Percentiles rank a stretch among this genome's conserved stretches.
Evolutionary conservation across 1,284 basidiomycete genomes (phyloP).

Genomic region (Naganishia sp.): DNA sequence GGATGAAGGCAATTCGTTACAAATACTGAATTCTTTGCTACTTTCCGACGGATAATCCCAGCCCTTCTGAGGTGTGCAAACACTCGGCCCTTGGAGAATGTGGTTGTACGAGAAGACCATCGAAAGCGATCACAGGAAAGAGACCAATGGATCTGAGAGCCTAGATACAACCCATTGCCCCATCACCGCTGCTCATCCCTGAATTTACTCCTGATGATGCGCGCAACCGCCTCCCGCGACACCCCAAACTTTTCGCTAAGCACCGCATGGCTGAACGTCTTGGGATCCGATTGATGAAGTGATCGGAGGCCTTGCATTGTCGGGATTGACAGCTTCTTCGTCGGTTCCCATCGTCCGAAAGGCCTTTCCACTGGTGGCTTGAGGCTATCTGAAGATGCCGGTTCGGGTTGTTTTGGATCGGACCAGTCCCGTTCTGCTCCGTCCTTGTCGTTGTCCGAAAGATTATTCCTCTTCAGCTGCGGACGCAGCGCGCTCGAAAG

Average conservation of each 20-base stretch:
- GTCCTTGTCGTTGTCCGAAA: not conserved
- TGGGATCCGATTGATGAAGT: constrained; percentile 70
- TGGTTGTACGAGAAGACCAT: not conserved
- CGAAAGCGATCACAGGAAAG: not conserved
- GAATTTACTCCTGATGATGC: constrained; percentile 77
- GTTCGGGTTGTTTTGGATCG: not conserved
- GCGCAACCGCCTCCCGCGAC: constrained; percentile 78
- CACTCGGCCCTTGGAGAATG: too few species aligned
- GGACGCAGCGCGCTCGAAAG: not conserved
- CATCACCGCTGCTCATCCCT: constrained; percentile 29
- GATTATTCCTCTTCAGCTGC: not conserved
- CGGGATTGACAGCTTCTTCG: constrained; percentile 81
- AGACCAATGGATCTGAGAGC: not conserved
- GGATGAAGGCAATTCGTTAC: too few species aligned
- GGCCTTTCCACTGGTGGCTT: not conserved
- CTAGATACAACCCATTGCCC: not conserved
- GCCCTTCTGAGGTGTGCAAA: too few species aligned
- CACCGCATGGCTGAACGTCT: constrained; percentile 66
- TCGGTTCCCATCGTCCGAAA: constrained; percentile 66
- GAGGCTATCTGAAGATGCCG: not conserved
- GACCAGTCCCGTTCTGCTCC: not conserved
- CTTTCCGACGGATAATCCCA: too few species aligned
- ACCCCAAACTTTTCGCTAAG: constrained; percentile 79
- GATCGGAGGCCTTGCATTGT: constrained; percentile 83
- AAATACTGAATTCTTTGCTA: too few species aligned